Evolutionary conservation across 345 rosid species (phyloP), one percentile per base, ranked within the genome.

Genomic region (Turnera subulata): DNA sequence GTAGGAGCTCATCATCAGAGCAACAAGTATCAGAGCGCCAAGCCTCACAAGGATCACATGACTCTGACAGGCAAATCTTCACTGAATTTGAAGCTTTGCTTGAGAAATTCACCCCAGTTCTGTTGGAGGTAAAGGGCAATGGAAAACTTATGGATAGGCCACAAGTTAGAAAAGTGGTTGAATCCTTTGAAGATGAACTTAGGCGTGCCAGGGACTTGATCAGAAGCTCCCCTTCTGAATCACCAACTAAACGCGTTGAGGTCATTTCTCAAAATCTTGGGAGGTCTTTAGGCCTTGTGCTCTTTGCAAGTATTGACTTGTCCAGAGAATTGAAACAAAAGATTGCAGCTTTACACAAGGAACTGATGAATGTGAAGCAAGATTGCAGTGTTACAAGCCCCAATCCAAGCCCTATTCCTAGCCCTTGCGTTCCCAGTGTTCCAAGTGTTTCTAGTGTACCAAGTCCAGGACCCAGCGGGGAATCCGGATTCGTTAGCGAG

Each of bases 271-370:
- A 61, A 43, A 86, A 77, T 66, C 79, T 83, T 55, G 89, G 93
- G 44, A 70, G 93, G 63, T 85, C 93, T 17, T 44, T 85, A 56
- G 93, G 84, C 50, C 89, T 85, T 50, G 72, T 85, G 55, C 70
- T 85, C n/a, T 83, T 82, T 54, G 78, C 86, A 20, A 50, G 76
- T 18, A 46, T 55, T 66, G 80, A 74, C 45, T 56, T 78, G 39
- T 68, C 78, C 25, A 25, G 64, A 6, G 80, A 76, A 45, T 38
- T 78, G 46, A 81, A 77, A 50, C 79, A 54, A 42, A 74, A 53
- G 68, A 73, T 81, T 26, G 54, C 69, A 32, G 53, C 63, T 37
- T 56, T 85, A 58, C 85, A 79, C 46, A 70, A 69, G 59, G 86
- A 79, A 48, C 59, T 85, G 76, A 83, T 85, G 89, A 74, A 61